These are phyloP conservation scores for Backusella westeae DNA, from an alignment of 192 early-diverging fungal species.

Conservation along the genomic window DNA sequence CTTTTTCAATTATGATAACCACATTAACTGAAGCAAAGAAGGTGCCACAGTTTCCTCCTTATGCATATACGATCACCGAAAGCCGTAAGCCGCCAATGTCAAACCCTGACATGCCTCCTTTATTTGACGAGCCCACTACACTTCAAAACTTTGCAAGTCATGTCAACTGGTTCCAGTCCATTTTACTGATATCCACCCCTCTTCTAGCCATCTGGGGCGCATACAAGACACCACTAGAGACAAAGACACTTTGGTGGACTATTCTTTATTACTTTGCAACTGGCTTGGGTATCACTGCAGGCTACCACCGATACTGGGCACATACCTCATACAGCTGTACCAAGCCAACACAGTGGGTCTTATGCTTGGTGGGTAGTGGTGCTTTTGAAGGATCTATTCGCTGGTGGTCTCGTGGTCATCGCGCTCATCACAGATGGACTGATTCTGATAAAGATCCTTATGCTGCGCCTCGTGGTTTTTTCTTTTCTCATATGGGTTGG, in stretches of 20 bases:
- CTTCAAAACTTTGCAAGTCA: conserved; percentile 47
- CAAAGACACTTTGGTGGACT: conserved; percentile 71
- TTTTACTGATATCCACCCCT: conserved; percentile 66
- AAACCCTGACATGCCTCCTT: conserved; percentile 6
- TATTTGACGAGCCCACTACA: conserved; percentile 46
- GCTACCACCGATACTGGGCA: conserved; percentile 84
- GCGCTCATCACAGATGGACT: conserved; percentile 78
- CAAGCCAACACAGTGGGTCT: conserved; percentile 56
- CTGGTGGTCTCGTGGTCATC: conserved; percentile 85
- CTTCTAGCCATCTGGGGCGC: conserved; percentile 77
- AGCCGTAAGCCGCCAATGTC: conserved; percentile 20
- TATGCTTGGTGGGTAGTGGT: conserved; percentile 61
- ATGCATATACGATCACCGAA: conserved; percentile 13
- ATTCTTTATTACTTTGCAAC: conserved; percentile 73
- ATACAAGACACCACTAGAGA: conserved; percentile 59
- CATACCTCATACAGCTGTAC: conserved; percentile 74
- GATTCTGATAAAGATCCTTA: conserved; percentile 85
- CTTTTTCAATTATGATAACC: background rate
- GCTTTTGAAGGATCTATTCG: conserved; percentile 79
- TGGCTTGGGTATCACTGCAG: conserved; percentile 86
- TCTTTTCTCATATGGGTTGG: conserved; percentile 84
- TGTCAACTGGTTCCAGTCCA: conserved; percentile 67
- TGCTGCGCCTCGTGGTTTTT: conserved; percentile 70
- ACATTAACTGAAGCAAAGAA: background rate
- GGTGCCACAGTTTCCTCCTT: background rate